Base-by-base conservation (phyloP, 768 basidiomycete genomes). In the Tephrocybe sp. region DNA sequence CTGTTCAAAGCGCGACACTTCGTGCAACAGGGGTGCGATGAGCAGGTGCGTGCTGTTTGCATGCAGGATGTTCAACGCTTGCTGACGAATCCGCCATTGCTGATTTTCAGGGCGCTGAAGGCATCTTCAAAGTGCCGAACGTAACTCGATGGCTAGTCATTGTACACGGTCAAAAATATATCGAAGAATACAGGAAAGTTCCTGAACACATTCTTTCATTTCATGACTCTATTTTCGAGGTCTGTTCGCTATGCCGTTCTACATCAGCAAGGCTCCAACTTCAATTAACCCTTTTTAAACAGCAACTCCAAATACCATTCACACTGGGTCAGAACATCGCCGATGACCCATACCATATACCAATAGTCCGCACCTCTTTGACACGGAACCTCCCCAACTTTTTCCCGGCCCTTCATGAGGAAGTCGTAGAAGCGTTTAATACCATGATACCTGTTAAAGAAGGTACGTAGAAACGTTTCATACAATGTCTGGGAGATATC, bases 111-210 rank as follows among this genome's bases (percentile, higher is more conserved):
- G 63, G 62, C 43, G 56, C 52, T 35, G 60, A 60, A 43, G 41
- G 47, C 12, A 45, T 60, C 12, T 71, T 68, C 62, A 68, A 63
- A 47, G 16, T 68, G 1, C 58, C 65, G 13, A 50, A 45, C n/a
- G 17, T 55, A 10, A 34, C 14, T 4, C 46, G 31, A 22, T 80
- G 79, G 79, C 48, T 58, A 0, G 69, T 77, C 36, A 52, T 82
- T 13, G 56, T 75, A 5, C 57, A 61, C 13, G 61, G 58, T 11
- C 60, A 58, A 0, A 56, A 65, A 42, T 61, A 66, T 12, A 56
- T 77, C 30, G 68, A 77, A 14, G 76, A 80, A 38, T 9, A 78
- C 12, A 62, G 65, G n/a, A 71, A 60, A 39, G 68, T 70, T 0
- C 57, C 72, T 0, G 74, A 78, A 16, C 61, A 72, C 31, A 55